A percentile compares a stretch with the other conserved stretches of the same genome.
phyloP scores from a whole-genome alignment of 1,284 basidiomycete genomes.

The Inonotus hispidus region DNA sequence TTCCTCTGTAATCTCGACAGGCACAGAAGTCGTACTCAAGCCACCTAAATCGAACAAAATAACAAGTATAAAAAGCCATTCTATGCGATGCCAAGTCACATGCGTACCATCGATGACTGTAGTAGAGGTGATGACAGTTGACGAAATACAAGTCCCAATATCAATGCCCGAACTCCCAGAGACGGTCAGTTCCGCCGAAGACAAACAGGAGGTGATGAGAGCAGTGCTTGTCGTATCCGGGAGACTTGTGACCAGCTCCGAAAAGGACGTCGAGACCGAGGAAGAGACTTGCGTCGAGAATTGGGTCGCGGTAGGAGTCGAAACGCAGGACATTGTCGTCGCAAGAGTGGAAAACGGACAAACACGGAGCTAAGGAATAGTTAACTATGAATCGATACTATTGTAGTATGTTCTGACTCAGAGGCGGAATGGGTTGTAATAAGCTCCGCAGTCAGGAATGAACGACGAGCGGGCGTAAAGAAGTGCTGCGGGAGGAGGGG shows the following conservation, averaged over 20 bases:
- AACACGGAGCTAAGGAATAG: not conserved
- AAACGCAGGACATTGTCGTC: conserved; percentile 25
- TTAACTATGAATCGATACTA: not conserved
- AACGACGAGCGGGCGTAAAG: not conserved
- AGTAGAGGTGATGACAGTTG: conserved; percentile 24
- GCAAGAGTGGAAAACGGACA: not conserved
- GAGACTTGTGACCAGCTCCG: conserved; percentile 26
- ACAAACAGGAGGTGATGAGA: conserved; percentile 29
- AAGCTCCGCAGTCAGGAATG: not conserved
- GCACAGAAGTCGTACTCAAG: conserved; percentile 31
- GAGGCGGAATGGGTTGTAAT: not conserved
- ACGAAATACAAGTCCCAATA: conserved; percentile 26
- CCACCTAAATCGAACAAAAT: conserved; percentile 24
- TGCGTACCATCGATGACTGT: conserved; percentile 33
- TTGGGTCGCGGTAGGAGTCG: conserved; percentile 33
- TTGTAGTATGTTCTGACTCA: not conserved
- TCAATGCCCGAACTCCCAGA: not conserved
- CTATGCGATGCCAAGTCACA: not conserved
- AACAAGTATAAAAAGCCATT: not conserved
- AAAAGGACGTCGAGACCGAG: conserved; percentile 32
- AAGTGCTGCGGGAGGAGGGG: not conserved
- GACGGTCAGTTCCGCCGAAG: conserved; percentile 23
- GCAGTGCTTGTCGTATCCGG: conserved; percentile 28
- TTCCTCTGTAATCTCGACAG: conserved; percentile 31
- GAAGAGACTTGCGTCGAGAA: conserved; percentile 32